Base-by-base conservation (phyloP, 2,329 filamentous ascomycete genomes). In the Aspergillus uvarum region DNA sequence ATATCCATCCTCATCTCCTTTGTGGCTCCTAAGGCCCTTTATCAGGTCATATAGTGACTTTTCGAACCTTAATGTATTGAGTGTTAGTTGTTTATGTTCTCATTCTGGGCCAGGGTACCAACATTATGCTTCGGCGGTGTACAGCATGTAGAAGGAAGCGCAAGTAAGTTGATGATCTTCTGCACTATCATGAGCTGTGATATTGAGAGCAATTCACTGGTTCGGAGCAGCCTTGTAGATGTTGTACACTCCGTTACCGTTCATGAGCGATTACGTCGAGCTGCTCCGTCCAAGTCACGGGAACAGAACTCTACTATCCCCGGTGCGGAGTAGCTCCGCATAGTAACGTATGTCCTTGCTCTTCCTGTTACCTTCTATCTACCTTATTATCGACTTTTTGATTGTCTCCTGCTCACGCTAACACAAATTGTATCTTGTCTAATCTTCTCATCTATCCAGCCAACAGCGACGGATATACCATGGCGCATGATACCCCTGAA, bases 31-130 rank as follows among this genome's bases (percentile, higher is more conserved):
- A 73, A 99, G 82, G 71, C 95, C 95, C 78, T 93, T 87, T 71
- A 99, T 99, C 82, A 99, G 93, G 86, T 98, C 94, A 79, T 97
- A 96, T 21, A 99, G 86, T 47, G 95, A 97, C 80, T 99, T 99
- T 79, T 99, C 95, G 81, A 99, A 99, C 95, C 93, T 98, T 54
- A 11, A 19, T 48, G 5, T 11, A 14, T 12, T n/a, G 10, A 4
- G n/a, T 31, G 29, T 54, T 54, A 55, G 44, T 51, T 8, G 12
- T 22, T 35, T n/a, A 54, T 44, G 5, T 24, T 16, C 31, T 21
- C 7, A 31, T 21, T 19, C 5, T 16, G 6, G 19, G 19, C 42
- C 38, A 5, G 47, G 19, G 21, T 11, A 54, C 63, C 32, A 5
- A 66, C 64, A 66, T 66, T 58, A 47, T 65, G 19, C 32, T 51